Percentiles rank a stretch among this genome's conserved stretches.
Evolutionary conservation across 352 stramenopile genomes (phyloP).

Genomic region (Globisporangium irregulare): DNA sequence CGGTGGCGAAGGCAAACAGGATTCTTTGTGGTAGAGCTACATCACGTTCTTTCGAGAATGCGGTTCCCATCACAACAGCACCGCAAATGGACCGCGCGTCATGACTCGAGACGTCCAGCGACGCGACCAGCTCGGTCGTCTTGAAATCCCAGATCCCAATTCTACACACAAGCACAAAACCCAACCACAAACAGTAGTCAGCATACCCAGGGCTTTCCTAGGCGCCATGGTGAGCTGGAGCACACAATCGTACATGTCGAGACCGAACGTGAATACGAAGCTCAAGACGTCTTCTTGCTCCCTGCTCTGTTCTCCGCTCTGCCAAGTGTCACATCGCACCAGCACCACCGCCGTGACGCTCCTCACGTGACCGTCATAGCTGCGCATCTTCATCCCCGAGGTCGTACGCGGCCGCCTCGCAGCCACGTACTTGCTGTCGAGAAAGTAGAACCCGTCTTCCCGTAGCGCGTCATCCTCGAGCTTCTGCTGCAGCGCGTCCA

Average conservation of each 20-base stretch:
- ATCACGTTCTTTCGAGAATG: neutral
- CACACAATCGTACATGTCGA: conserved; percentile 11
- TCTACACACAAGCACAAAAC: conserved; percentile 14
- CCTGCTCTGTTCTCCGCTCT: neutral
- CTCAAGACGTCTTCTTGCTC: neutral
- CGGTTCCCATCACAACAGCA: conserved; percentile 3
- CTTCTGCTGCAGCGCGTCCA: conserved; percentile 55
- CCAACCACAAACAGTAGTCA: neutral
- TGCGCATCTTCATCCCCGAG: conserved; percentile 52
- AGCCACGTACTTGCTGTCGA: conserved; percentile 41
- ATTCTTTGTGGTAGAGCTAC: conserved; percentile 1
- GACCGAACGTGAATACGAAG: conserved; percentile 44
- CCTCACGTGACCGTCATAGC: conserved; percentile 32
- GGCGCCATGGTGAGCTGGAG: no score
- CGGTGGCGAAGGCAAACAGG: conserved; percentile 36
- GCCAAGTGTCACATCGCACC: neutral
- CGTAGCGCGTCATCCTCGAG: conserved; percentile 57
- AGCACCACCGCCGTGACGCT: conserved; percentile 24
- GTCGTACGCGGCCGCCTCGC: conserved; percentile 37
- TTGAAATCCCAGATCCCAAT: conserved; percentile 47
- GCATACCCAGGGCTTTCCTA: no score
- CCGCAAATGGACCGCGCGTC: conserved; percentile 34
- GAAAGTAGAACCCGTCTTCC: conserved; percentile 66
- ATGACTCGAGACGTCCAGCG: conserved; percentile 25
- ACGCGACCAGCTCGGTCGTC: conserved; percentile 24